Percentiles rank a stretch among this genome's conserved stretches.
Evolutionary conservation across 805 yeast species (phyloP).

Genomic region (Candida andamanensis): DNA sequence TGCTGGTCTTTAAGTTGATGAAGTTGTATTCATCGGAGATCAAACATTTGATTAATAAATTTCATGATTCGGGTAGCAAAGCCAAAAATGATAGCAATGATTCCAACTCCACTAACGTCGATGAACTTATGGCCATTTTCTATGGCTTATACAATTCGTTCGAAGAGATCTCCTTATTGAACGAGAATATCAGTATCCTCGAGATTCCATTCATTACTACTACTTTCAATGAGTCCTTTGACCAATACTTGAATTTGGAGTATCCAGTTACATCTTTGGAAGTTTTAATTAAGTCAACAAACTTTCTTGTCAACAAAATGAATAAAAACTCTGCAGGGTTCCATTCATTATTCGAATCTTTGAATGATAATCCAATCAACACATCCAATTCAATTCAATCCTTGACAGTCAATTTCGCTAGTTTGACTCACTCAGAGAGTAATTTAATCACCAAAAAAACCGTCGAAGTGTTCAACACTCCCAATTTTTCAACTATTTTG

Average conservation of each 20-base stretch:
- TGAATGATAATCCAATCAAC: slow-evolving; percentile 29
- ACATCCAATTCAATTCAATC: slow-evolving; percentile 29
- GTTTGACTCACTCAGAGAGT: slow-evolving; percentile 7
- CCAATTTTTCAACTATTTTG: slow-evolving; percentile 29
- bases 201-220: slow-evolving; percentile 30
- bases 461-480: slow-evolving; percentile 18
- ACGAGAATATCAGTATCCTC: slow-evolving; percentile 20
- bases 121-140: slow-evolving; percentile 2
- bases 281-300: slow-evolving; percentile 19
- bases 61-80: slow-evolving; percentile 1
- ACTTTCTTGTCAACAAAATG: slow-evolving; percentile 20
- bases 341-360: slow-evolving; percentile 30
- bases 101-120: neutral
- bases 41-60: slow-evolving; percentile 3
- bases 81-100: slow-evolving; percentile 1
- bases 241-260: slow-evolving; percentile 16
- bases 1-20: slow-evolving; percentile 18
- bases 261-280: slow-evolving; percentile 20
- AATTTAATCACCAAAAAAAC: slow-evolving; percentile 20
- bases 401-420: slow-evolving; percentile 21
- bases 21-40: slow-evolving; percentile 13
- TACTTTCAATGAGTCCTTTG: slow-evolving; percentile 16
- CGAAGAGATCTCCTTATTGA: slow-evolving; percentile 21
- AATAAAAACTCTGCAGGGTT: slow-evolving; percentile 31
- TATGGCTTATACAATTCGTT: slow-evolving; percentile 19